Percentiles rank a stretch among this genome's conserved stretches.
These are phyloP conservation scores for Mucor velutinosus DNA, from an alignment of 371 early-diverging fungal species.

Conservation along the genomic window DNA sequence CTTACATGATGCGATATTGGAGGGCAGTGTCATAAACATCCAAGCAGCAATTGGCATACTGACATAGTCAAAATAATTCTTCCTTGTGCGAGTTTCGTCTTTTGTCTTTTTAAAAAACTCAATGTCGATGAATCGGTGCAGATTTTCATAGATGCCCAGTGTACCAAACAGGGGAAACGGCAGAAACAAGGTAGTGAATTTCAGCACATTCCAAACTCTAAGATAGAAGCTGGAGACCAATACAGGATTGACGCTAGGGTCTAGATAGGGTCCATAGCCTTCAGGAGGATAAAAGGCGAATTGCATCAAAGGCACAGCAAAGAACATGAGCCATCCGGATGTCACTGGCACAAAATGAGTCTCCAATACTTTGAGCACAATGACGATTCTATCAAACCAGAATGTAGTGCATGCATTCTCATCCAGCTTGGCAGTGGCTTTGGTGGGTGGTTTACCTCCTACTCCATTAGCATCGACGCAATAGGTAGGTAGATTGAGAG, in stretches of 20 bases:
- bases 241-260: slow-evolving; percentile 35
- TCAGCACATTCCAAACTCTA: slow-evolving; percentile 42
- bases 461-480: slow-evolving; percentile 43
- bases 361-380: slow-evolving; percentile 58
- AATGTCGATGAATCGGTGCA: slow-evolving; percentile 45
- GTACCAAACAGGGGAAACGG: slow-evolving; percentile 54
- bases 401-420: not conserved
- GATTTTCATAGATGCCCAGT: slow-evolving; percentile 45
- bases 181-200: slow-evolving; percentile 45
- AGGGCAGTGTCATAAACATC: slow-evolving; percentile 58
- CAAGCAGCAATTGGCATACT: slow-evolving; percentile 51
- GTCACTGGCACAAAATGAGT: slow-evolving; percentile 57
- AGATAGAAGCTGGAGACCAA: slow-evolving; percentile 42
- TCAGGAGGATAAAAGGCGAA: slow-evolving; percentile 39
- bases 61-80: slow-evolving; percentile 41
- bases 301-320: slow-evolving; percentile 57
- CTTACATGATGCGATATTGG: slow-evolving; percentile 50
- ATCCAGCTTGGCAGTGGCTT: not conserved
- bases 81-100: slow-evolving; percentile 43
- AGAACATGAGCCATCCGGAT: slow-evolving; percentile 62
- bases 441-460: slow-evolving; percentile 40
- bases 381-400: slow-evolving; percentile 43
- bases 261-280: slow-evolving; percentile 19
- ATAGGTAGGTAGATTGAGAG: slow-evolving; percentile 11
- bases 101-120: slow-evolving; percentile 38